Base-by-base conservation (phyloP, 2,329 filamentous ascomycete genomes). In the Dothidotthia symphoricarpi region DNA sequence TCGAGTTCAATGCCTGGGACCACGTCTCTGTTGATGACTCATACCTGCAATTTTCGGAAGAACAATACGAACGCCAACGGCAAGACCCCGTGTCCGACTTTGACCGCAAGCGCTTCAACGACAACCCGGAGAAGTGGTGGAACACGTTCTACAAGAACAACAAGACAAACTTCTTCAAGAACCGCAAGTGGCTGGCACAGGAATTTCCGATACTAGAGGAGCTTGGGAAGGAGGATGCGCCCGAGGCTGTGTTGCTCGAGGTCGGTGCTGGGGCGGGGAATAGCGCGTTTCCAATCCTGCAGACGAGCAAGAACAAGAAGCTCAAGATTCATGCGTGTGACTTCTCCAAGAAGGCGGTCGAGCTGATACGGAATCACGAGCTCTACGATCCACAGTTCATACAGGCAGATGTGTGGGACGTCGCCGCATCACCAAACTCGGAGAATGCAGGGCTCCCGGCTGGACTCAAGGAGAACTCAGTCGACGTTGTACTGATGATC, bases 101-200 rank as follows among this genome's bases (percentile, higher is more conserved):
- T 74, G 90, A 98, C 69, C 89, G 89, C 68, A 79, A 83, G 56
- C 86, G 88, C 52, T 96, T 96, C 75, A 97, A 96, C 65, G 74
- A 77, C 30, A 81, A 94, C 50, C 93, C 93, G 0, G 90, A 88
- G 46, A 95, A 89, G 68, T 97, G 89, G 88, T 98, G 93, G 93
- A 93, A 98, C 61, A 73, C 86, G 38, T 98, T 98, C 71, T 98
- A 98, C 75, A 90, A 93, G 70, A 95, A 97, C 72, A 97, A 98
- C 69, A 87, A 86, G 14, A 80, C 84, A 57, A 97, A 97, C 63
- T 98, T 98, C 71, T 98, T 98, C 81, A 98, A 98, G 71, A 86
- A 98, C 64, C 81, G 93, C 49, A 97, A 97, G 66, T 98, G 93
- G 93, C 73, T 98, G 22, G 85, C 86, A 49, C 91, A 97, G 67